Evolutionary conservation across 164 flowering plant genomes (phyloP).

Genomic region (Aristolochia fimbriata): DNA sequence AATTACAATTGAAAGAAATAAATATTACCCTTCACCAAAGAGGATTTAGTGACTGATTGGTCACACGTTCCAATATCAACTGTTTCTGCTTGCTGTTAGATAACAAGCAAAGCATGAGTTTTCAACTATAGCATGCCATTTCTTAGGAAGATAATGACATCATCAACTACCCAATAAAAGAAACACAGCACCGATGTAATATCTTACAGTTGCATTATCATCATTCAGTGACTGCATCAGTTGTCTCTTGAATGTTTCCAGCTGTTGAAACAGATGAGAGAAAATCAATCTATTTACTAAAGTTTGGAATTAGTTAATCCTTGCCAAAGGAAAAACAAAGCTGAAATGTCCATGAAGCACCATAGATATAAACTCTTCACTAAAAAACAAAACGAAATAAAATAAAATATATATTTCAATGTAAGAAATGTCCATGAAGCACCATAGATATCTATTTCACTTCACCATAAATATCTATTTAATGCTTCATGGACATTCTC

Average conservation of each 20-base stretch:
- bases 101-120: background rate
- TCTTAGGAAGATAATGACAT: background rate
- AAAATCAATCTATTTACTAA: background rate
- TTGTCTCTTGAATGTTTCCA: constrained; percentile 91
- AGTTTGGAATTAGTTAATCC: background rate
- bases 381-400: too few species aligned
- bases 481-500: too few species aligned
- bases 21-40: constrained; percentile 40
- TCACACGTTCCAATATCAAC: constrained; percentile 83
- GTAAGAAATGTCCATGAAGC: too few species aligned
- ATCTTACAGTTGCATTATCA: constrained; percentile 61
- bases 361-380: too few species aligned
- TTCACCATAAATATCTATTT: too few species aligned
- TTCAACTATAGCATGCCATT: background rate
- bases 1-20: background rate
- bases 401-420: too few species aligned
- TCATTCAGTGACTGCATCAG: constrained; percentile 86
- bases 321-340: background rate
- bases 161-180: background rate
- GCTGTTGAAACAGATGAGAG: constrained; percentile 30
- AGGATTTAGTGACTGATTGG: constrained; percentile 49
- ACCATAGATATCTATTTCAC: too few species aligned
- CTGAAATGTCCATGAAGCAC: background rate
- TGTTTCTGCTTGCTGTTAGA: constrained; percentile 52
- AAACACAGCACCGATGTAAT: background rate